Conservation (phyloP, 2,329 filamentous ascomycete genomes). For the Akanthomyces uredinophilus region DNA sequence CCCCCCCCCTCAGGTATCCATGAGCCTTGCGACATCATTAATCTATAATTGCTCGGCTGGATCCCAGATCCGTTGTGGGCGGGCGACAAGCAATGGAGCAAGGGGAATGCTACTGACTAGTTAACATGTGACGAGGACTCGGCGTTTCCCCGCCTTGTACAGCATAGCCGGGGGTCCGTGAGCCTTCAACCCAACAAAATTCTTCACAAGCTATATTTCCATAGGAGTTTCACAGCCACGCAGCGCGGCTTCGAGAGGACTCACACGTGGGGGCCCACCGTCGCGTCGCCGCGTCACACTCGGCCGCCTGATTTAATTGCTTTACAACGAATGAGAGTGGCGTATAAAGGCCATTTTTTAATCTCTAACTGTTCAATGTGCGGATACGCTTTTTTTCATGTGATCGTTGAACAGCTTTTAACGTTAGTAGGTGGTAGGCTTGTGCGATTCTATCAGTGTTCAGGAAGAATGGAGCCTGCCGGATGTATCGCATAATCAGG, state of each 20-base stretch:
- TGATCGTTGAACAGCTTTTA: not conserved
- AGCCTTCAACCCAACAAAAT: not conserved
- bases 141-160: not conserved
- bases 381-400: not conserved
- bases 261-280: too few species aligned
- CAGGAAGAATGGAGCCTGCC: not conserved
- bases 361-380: too few species aligned
- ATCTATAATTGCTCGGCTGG: not conserved
- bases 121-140: constrained; percentile 1
- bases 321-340: too few species aligned
- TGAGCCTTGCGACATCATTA: not conserved
- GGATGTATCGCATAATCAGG: not conserved
- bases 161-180: not conserved
- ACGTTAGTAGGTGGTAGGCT: too few species aligned
- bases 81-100: not conserved
- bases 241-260: too few species aligned
- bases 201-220: not conserved
- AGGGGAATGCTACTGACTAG: not conserved
- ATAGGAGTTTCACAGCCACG: too few species aligned
- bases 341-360: too few species aligned
- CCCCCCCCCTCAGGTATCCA: not conserved
- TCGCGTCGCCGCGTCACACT: too few species aligned
- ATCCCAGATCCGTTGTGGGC: too few species aligned
- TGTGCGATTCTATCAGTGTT: not conserved
- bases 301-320: too few species aligned